Evolutionary conservation across 306 rosid species (phyloP).

Genomic region (Inga oerstediana): DNA sequence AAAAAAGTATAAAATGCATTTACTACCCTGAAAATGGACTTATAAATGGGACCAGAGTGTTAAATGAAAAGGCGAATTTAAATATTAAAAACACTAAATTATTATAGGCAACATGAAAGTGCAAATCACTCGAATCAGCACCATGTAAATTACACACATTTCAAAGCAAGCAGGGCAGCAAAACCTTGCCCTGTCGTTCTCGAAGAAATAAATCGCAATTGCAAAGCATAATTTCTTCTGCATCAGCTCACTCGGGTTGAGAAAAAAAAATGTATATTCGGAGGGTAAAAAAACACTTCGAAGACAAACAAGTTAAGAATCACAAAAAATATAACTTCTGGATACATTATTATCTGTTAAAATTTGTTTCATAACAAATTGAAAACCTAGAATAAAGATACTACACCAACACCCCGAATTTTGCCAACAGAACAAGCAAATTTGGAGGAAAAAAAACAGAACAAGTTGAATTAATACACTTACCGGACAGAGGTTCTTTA

Average conservation of each 20-base stretch:
- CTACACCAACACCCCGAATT: not conserved
- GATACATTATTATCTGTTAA: not conserved
- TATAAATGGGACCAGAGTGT: no score
- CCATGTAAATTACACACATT: not conserved
- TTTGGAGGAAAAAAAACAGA: no score
- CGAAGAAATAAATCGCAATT: not conserved
- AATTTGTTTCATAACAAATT: not conserved
- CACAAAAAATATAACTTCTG: not conserved
- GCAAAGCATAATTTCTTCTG: not conserved
- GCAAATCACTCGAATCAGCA: not conserved
- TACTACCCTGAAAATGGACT: no score
- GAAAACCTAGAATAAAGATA: not conserved
- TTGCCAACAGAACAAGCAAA: not conserved
- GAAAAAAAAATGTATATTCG: not conserved
- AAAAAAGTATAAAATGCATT: no score
- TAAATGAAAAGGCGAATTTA: not conserved
- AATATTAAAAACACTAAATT: not conserved
- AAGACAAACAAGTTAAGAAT: not conserved
- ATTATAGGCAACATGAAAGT: not conserved
- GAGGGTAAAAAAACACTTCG: conserved; percentile 1
- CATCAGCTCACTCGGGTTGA: not conserved
- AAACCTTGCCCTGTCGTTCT: not conserved
- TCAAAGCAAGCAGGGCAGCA: not conserved
- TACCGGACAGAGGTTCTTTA: no score
- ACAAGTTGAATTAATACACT: no score